Conservation (phyloP, 1,284 basidiomycete genomes). For the Neonothopanus nambi region DNA sequence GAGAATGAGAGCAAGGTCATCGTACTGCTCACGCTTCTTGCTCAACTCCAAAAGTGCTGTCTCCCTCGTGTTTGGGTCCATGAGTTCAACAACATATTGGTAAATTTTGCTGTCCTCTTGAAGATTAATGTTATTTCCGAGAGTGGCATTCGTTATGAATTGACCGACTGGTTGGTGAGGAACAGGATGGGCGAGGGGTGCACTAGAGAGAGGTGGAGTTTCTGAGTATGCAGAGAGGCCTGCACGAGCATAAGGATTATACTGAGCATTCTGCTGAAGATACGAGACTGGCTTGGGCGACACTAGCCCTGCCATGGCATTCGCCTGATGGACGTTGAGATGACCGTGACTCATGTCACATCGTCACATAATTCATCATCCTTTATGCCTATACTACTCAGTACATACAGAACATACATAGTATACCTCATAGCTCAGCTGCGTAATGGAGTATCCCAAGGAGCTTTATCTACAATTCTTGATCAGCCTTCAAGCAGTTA, state of each 20-base stretch:
- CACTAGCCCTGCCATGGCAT: slow-evolving; percentile 54
- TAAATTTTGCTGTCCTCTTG: slow-evolving; percentile 84
- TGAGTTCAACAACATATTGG: slow-evolving; percentile 77
- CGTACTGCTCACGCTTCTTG: slow-evolving; percentile 99
- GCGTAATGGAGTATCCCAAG: slow-evolving; percentile 44
- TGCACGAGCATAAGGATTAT: slow-evolving; percentile 44
- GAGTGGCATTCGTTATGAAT: slow-evolving; percentile 29
- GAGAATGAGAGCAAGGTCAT: slow-evolving; percentile 95
- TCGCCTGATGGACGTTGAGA: not conserved
- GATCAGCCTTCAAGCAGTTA: not conserved
- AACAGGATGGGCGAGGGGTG: slow-evolving; percentile 44
- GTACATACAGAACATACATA: too few species aligned
- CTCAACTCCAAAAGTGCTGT: slow-evolving; percentile 91
- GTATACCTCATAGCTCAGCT: slow-evolving; percentile 34
- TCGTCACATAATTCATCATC: too few species aligned
- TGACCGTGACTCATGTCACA: too few species aligned
- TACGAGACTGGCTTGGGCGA: slow-evolving; percentile 68
- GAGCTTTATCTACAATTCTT: slow-evolving; percentile 36
- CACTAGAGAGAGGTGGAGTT: slow-evolving; percentile 44
- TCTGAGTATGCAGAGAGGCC: slow-evolving; percentile 49
- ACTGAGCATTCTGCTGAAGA: slow-evolving; percentile 46
- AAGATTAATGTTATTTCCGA: not conserved
- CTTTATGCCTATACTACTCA: not conserved
- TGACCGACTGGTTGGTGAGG: slow-evolving; percentile 48
- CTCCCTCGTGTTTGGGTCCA: slow-evolving; percentile 82